A percentile compares a stretch with the other conserved stretches of the same genome.
Conservation (phyloP, 2,329 filamentous ascomycete species). For the Thelonectria blattea region DNA sequence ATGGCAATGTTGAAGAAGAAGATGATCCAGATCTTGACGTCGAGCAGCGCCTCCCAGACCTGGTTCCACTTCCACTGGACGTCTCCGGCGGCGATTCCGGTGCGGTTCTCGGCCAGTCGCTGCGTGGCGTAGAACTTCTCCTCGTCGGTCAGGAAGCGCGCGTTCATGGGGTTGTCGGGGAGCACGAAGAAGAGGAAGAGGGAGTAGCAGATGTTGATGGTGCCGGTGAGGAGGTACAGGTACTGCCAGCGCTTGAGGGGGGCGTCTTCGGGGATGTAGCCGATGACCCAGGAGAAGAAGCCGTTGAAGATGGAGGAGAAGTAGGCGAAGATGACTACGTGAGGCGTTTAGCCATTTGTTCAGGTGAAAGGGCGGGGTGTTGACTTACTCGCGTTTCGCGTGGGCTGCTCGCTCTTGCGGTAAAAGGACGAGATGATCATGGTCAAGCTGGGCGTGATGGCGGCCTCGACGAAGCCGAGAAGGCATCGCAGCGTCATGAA, state of each 20-base stretch:
- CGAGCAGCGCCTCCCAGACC: slow-evolving; percentile 53
- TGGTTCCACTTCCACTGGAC: slow-evolving; percentile 54
- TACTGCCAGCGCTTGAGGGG: slow-evolving; percentile 32
- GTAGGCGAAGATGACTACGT: slow-evolving; percentile 26
- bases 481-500: slow-evolving; percentile 28
- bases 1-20: slow-evolving; percentile 54
- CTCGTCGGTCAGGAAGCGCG: slow-evolving; percentile 13
- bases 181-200: slow-evolving; percentile 17
- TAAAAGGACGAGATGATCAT: slow-evolving; percentile 23
- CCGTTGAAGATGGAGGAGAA: slow-evolving; percentile 37
- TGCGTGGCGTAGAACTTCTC: slow-evolving; percentile 15
- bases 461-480: slow-evolving; percentile 23
- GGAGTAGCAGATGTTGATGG: slow-evolving; percentile 21
- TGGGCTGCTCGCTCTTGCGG: slow-evolving; percentile 24
- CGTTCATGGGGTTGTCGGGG: slow-evolving; percentile 23
- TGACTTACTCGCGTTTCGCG: slow-evolving; percentile 25
- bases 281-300: slow-evolving; percentile 43
- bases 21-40: slow-evolving; percentile 62
- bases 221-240: slow-evolving; percentile 31
- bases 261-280: slow-evolving; percentile 38
- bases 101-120: slow-evolving; percentile 22
- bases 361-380: no score
- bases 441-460: slow-evolving; percentile 22
- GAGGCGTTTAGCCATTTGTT: neutral
- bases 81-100: slow-evolving; percentile 44